Base-by-base conservation (phyloP, 148 eudicot genomes). In the Fagopyrum homotropicum region DNA sequence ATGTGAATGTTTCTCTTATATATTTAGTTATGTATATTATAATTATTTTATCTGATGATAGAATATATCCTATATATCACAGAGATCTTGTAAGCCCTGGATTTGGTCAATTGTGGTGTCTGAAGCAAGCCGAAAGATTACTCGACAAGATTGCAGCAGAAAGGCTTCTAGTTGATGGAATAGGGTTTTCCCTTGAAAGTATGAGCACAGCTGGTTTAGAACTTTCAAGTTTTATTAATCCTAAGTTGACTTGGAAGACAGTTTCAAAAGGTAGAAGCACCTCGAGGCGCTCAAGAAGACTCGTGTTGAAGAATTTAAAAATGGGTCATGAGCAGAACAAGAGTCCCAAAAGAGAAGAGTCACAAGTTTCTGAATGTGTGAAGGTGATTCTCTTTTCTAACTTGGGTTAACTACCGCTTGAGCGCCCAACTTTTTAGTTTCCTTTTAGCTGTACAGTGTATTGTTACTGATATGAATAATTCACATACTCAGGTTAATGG, bases 241-340 rank as follows among this genome's bases (percentile, higher is more conserved):
- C 85, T 47, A 85, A 78, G 43, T 74, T 88, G 76, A 83, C 80
- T 63, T 90, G 94, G 90, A 88, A 86, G 77, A 57, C 82, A 7
- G 82, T 82, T 75, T 79, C 81, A 7, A 88, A 86, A 81, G 91
- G 86, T 57, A 82, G 85, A 79, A 86, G 77, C 71, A 72, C 82
- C 52, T 76, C 79, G 51, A 84, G 84, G 83, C 85, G 89, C 40
- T 74, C 86, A 2, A 82, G 84, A 81, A 87, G 78, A 80, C 68
- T 80, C 19, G 54, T 48, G 29, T 72, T 78, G n/a, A 84, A 81
- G 78, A 73, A 77, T 57, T 57, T 74, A 66, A 80, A 81, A 26
- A 61, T 72, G 77, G 78, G 73, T 47, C 56, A 77, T 45, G 69
- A 83, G 73, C 81, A 40, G 8, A 83, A 75, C 51, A 72, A 76